Base-by-base conservation (phyloP, 768 basidiomycete species). In the Russula olivacea region DNA sequence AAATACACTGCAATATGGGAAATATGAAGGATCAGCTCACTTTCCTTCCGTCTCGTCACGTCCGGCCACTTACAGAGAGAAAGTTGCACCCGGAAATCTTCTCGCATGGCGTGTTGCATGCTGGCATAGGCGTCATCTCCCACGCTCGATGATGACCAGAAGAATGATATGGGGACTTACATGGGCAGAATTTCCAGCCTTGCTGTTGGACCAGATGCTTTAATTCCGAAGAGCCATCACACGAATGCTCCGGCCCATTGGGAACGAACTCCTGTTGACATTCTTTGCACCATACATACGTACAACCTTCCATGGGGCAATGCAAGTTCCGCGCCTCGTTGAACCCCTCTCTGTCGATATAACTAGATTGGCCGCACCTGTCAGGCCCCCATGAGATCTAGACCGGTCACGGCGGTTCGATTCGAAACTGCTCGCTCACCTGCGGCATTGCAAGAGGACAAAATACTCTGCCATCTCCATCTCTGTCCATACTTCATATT, bases 31-130 rank as follows among this genome's bases (percentile, higher is more conserved):
- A 12, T 64, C 47, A 64, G 10, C 30, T 43, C 21, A 25, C 48
- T 30, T 14, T 17, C 1, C 36, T 9, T 32, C 15, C 17, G 50
- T 32, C 48, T 40, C 21, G 41, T 14, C 34, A 11, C 36, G 21
- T 58, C 59, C 38, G 12, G 5, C 36, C 1, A 67, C 82, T 74
- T 38, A 83, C 83, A 60, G 78, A 77, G 78, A 85, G 82, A 69
- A 85, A 84, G 62, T 84, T 80, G 57, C 84, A 85, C 0, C 84
- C 84, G 14, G 72, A 72, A 11, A 76, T 76, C 66, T 83, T 85
- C 57, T 75, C 78, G 30, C 82, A 78, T 1, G 81, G 79, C 7
- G 82, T 81, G 43, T 69, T 68, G 67, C 80, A 81, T 4, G 79
- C 79, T 80, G 47, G 45, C 4, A 12, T n/a, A 53, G 25, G 15